Base-by-base conservation (phyloP, 768 basidiomycete species). In the Tremella mesenterica region DNA sequence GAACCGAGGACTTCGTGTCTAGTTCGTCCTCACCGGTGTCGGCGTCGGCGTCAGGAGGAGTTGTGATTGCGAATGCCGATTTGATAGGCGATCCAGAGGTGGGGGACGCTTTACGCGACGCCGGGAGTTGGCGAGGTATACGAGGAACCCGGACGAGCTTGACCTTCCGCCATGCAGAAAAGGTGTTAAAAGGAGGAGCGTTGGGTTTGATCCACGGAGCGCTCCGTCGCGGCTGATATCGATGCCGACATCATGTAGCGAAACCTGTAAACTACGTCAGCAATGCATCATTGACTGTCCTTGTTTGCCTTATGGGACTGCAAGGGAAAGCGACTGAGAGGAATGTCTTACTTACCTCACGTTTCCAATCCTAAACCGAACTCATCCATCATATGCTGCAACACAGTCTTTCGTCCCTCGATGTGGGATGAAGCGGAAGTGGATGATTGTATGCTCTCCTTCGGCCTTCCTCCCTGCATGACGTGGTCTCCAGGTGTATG, bases 131-230 rank as follows among this genome's bases (percentile, higher is more conserved):
- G 54, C 41, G 13, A 4, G 47, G n/a, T 1, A 59, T 57, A 26
- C 71, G 91, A 56, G 75, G 75, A 16, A 78, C 78, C 33, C 75
- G 91, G 67, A 82, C 86, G 49, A 93, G 88, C 73, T 71, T 93
- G 65, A 93, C 91, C 1, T 93, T 86, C 69, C 79, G 90, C 48
- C 85, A 86, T 65, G 85, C 91, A 2, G 79, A 78, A 51, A 85
- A 80, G 64, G 83, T 88, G 18, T 28, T 73, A 47, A 68, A 65
- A 50, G 68, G 60, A 21, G 60, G 60, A 5, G 57, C 54, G 5
- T 53, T 59, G 26, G 54, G 58, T 34, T 30, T 62, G 33, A 45
- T 44, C 6, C 18, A 12, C 12, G 36, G 34, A 13, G 51, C 6
- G 30, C 26, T 52, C 7, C 43, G 50, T 25, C 29, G 52, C 12